These are phyloP conservation scores for Penicillium argentinense DNA, from an alignment of 495 filamentous ascomycete genomes.

Conservation along the genomic window DNA sequence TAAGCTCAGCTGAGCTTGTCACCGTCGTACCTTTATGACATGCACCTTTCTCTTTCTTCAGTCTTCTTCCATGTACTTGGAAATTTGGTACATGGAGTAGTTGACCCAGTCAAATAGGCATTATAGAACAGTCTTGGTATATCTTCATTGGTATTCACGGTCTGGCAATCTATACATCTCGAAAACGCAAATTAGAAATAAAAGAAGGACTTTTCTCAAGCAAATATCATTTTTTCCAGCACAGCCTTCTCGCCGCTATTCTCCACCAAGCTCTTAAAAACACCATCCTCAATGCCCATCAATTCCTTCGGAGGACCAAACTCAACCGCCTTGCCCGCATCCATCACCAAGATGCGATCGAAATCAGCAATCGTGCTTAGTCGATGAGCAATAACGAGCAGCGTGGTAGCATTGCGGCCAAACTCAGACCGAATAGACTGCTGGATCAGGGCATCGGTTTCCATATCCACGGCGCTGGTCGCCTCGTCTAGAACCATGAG, in stretches of 20 bases:
- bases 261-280: constrained; percentile 72
- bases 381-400: constrained; percentile 87
- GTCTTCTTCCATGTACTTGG: not conserved
- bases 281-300: constrained; percentile 53
- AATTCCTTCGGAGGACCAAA: constrained; percentile 70
- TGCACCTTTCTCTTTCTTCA: constrained; percentile 11
- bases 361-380: constrained; percentile 85
- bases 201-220: constrained; percentile 4
- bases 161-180: constrained; percentile 11
- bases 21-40: constrained; percentile 7
- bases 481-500: constrained; percentile 92
- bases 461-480: constrained; percentile 85
- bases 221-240: constrained; percentile 54
- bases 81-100: too few relatives aligned
- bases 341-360: constrained; percentile 79
- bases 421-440: constrained; percentile 80
- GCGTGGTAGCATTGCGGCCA: constrained; percentile 60
- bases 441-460: constrained; percentile 80
- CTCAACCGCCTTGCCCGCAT: constrained; percentile 71
- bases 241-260: constrained; percentile 70
- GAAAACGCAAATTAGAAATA: not conserved
- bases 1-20: not conserved
- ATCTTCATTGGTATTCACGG: constrained; percentile 3
- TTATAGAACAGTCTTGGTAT: not conserved
- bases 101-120: too few relatives aligned